Evolutionary conservation across 768 basidiomycete genomes (phyloP), one percentile per base, ranked within the genome.

Genomic region (Suillus placidus): DNA sequence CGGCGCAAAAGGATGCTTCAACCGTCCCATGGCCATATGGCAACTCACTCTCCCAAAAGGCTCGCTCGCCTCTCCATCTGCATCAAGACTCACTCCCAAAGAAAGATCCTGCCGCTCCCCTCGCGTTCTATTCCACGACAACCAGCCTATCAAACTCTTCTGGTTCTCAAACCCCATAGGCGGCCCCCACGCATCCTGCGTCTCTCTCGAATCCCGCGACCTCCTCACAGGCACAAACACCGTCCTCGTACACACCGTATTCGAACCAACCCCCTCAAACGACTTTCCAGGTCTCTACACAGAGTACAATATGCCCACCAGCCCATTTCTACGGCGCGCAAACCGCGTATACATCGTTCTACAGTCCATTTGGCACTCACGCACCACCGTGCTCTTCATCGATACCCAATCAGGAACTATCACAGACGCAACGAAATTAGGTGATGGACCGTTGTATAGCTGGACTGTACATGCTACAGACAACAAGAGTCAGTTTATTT

Each of bases 211-310:
- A 68, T 66, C 77, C 0, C 73, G 81, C 14, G 78, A 84, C 64
- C 75, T 86, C 62, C 64, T 23, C 13, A 67, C 65, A 14, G 62
- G 12, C 8, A 13, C 14, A 0, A 67, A 71, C 26, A 65, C 64
- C 47, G 42, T 77, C 16, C 71, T 88, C 3, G 80, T 87, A 2
- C 81, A 81, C 7, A 69, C 76, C 2, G 79, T 86, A 3, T 74
- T 78, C 45, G 80, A 82, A 34, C 79, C 82, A 0, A 34, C 37
- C 6, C 10, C 63, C 1, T 68, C 70, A 2, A 40, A 68, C 2
- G 71, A 72, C 43, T 92, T 91, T 73, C 90, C 90, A 0, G 90
- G 91, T 0, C 75, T 92, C 1, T 92, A 87, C 67, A 80, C 85
- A 4, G 79, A 84, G 20, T 80, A 77, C 65, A 83, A 81, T 67